Evolutionary conservation across 306 rosid species (phyloP), one percentile per base, ranked within the genome.

Genomic region (Nissolia schottii): DNA sequence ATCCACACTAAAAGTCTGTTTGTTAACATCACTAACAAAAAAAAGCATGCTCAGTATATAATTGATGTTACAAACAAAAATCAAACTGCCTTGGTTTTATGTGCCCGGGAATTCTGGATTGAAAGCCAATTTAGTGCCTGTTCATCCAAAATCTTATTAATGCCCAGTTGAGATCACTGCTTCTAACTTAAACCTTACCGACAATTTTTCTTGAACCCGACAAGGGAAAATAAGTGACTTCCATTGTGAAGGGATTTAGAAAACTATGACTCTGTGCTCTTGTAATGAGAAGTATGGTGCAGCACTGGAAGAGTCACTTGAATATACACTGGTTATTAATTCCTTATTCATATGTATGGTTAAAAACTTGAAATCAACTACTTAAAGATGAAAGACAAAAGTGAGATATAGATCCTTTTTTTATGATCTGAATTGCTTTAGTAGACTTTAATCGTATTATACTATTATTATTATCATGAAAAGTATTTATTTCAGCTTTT

Each of bases 351-450:
- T 60, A 50, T 53, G 24, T n/a, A 18, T 20, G n/a, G n/a, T n/a
- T n/a, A n/a, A n/a, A n/a, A n/a, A 63, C 67, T 28, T 61, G 69
- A 61, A 70, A 55, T 49, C 55, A 58, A 50, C 7, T 29, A 24
- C 13, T 18, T 55, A 70, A 75, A 58, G 14, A 43, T 70, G 65
- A 58, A 68, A 75, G 32, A 40, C 68, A 43, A 76, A 71, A 71
- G 13, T 28, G 34, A 65, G 18, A 35, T 9, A 24, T n/a, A n/a
- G n/a, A n/a, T n/a, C n/a, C n/a, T n/a, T n/a, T n/a, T n/a, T n/a
- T n/a, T n/a, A n/a, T n/a, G n/a, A n/a, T n/a, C n/a, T n/a, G n/a
- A n/a, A n/a, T n/a, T n/a, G n/a, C n/a, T n/a, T n/a, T n/a, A n/a
- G n/a, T n/a, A n/a, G n/a, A n/a, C n/a, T n/a, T n/a, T n/a, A n/a